Conservation (phyloP, 2,329 filamentous ascomycete species). For the Cladosporium phlei region DNA sequence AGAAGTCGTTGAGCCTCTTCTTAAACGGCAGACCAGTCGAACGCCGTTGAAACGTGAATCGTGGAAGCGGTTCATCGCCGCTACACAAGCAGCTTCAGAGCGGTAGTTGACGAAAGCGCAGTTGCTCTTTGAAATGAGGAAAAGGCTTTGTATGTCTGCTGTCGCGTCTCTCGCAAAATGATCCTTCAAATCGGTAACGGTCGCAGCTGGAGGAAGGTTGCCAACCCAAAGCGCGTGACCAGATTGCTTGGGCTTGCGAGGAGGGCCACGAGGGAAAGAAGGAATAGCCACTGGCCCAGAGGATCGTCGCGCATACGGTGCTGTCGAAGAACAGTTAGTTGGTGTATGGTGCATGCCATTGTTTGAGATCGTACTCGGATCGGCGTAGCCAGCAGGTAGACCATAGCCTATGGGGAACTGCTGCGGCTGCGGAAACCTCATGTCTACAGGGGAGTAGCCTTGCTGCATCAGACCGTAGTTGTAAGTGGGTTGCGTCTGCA, state of each 20-base stretch:
- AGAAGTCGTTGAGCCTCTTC: conserved; percentile 41
- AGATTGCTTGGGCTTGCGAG: conserved; percentile 62
- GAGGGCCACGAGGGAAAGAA: conserved; percentile 54
- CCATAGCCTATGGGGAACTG: conserved; percentile 17
- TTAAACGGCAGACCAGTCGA: conserved; percentile 76
- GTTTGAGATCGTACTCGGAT: conserved; percentile 14
- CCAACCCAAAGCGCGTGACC: conserved; percentile 95
- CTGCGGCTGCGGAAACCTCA: conserved; percentile 21
- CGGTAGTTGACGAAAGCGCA: conserved; percentile 96
- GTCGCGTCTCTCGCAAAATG: conserved; percentile 78
- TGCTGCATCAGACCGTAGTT: conserved; percentile 21
- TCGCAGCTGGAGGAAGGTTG: conserved; percentile 80
- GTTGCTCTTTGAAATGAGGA: conserved; percentile 94
- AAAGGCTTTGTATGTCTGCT: conserved; percentile 76
- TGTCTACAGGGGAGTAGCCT: conserved; percentile 22
- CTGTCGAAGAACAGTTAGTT: no score
- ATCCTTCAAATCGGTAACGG: conserved; percentile 78
- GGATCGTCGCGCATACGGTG: no score
- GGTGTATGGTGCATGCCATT: no score
- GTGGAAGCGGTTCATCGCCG: conserved; percentile 78
- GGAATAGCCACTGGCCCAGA: conserved; percentile 28
- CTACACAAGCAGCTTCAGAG: conserved; percentile 67
- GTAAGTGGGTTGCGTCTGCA: conserved; percentile 22
- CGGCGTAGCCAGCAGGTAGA: conserved; percentile 17
- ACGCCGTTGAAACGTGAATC: conserved; percentile 86